Conservation (phyloP, 345 rosid genomes). For the Physaria fendleri region DNA sequence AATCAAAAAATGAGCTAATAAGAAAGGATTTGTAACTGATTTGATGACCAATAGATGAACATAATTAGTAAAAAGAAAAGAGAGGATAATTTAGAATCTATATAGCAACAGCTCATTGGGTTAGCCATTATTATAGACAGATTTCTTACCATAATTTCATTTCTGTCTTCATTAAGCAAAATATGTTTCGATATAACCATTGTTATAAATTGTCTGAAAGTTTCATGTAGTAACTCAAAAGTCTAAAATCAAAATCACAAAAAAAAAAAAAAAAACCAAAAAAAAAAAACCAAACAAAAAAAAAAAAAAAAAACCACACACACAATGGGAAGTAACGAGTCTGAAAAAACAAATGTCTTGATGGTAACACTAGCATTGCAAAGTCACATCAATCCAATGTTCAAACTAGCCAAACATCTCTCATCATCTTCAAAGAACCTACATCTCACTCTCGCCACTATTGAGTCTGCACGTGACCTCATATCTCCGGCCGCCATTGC, state of each 20-base stretch:
- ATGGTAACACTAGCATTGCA: slow-evolving; percentile 34
- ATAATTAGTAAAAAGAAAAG: background rate
- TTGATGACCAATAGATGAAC: background rate
- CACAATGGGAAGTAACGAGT: slow-evolving; percentile 1
- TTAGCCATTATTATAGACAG: background rate
- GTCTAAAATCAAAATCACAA: background rate
- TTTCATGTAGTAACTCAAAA: background rate
- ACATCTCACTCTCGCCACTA: slow-evolving; percentile 41
- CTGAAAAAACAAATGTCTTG: slow-evolving; percentile 28
- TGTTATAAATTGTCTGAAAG: background rate
- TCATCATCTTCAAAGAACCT: slow-evolving; percentile 35
- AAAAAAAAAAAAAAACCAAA: too few relatives aligned
- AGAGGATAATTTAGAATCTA: background rate
- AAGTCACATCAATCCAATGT: slow-evolving; percentile 26
- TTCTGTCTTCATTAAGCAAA: slow-evolving; percentile 7
- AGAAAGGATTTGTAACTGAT: slow-evolving; percentile 9
- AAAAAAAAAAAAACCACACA: too few relatives aligned
- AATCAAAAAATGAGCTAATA: background rate
- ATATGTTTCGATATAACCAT: background rate
- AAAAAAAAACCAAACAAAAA: background rate
- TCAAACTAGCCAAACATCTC: slow-evolving; percentile 41
- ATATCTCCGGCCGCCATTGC: slow-evolving; percentile 7
- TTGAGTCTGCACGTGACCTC: slow-evolving; percentile 32
- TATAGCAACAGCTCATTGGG: background rate
- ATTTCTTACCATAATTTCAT: background rate